Base-by-base conservation (phyloP, 2,329 filamentous ascomycete genomes). In the Colletotrichum sp. region DNA sequence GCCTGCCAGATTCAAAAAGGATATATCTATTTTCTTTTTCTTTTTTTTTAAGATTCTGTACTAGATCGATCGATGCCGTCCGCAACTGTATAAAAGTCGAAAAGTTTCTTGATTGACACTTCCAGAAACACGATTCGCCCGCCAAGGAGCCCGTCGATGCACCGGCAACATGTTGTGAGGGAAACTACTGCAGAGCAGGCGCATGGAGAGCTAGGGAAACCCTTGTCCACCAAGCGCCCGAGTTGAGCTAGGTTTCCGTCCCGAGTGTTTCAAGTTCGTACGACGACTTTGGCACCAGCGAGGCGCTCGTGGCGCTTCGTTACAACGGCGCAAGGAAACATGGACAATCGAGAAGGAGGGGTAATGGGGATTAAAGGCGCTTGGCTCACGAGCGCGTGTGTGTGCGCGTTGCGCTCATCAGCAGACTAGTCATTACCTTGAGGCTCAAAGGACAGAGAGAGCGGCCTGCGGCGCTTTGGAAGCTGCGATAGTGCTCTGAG, bases 261-360 rank as follows among this genome's bases (percentile, higher is more conserved):
- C 64, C 64, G 64, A 64, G 44, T 60, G 74, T 76, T 76, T 76
- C 74, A 76, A 68, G 65, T 76, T 76, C 64, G 74, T 74, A 69
- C 69, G 65, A 74, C 34, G 57, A 48, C 64, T 70, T 73, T 68
- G 70, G 70, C 73, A 71, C 59, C 64, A 26, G 34, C 64, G 34
- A 69, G 64, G 28, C 71, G 71, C 64, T 74, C 64, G 64, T 74
- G 34, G 71, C 74, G 70, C 65, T 57, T 57, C 69, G 39, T 68
- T 44, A 62, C 32, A 52, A 72, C 39, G 32, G 39, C 30, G 24
- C 15, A 24, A 39, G 24, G 10, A 22, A 52, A 52, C 44, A 52
- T 24, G n/a, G 12, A 22, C n/a, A 52, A 52, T 52, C 44, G 44
- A 52, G 44, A 52, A 52, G 44, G 44, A 52, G 44, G 44, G 44